Evolutionary conservation across 345 rosid genomes (phyloP).

Genomic region (Eutrema heterophyllum): DNA sequence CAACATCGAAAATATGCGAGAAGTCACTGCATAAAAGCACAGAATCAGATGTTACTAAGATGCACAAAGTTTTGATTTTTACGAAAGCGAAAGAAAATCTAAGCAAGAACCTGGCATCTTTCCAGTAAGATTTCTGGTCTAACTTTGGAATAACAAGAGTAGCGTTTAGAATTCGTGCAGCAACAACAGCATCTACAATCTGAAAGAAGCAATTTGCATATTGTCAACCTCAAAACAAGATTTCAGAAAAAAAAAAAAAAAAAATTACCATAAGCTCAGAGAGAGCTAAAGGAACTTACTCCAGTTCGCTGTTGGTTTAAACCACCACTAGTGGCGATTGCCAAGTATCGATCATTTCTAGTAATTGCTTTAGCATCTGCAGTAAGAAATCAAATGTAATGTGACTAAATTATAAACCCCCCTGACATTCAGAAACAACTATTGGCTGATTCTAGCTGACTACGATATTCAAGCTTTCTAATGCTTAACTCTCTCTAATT

Average conservation of each 20-base stretch:
- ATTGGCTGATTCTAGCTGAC: background rate
- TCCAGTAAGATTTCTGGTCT: constrained; percentile 98
- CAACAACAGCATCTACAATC: constrained; percentile 99
- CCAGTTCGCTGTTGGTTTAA: constrained; percentile 96
- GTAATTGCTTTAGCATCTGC: constrained; percentile 58
- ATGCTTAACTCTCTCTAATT: background rate
- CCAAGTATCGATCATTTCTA: constrained; percentile 54
- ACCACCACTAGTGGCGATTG: constrained; percentile 85
- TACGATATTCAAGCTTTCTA: background rate
- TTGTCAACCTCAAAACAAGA: background rate
- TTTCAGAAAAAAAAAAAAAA: background rate
- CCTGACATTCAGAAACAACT: background rate
- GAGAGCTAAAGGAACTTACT: constrained; percentile 39
- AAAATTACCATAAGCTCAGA: background rate
- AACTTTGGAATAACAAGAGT: constrained; percentile 94
- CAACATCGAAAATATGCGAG: constrained; percentile 76
- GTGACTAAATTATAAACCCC: background rate
- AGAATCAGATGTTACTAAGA: background rate
- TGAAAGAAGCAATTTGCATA: constrained; percentile 27
- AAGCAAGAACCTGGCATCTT: constrained; percentile 71
- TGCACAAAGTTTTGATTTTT: background rate
- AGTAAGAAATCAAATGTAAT: constrained; percentile 3
- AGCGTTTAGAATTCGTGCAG: constrained; percentile 93
- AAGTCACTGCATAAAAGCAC: constrained; percentile 54
- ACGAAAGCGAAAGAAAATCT: background rate